A percentile compares a stretch with the other conserved stretches of the same genome.
Evolutionary conservation across 495 filamentous ascomycete genomes (phyloP).

Genomic region (Podospora pseudoanserina): DNA sequence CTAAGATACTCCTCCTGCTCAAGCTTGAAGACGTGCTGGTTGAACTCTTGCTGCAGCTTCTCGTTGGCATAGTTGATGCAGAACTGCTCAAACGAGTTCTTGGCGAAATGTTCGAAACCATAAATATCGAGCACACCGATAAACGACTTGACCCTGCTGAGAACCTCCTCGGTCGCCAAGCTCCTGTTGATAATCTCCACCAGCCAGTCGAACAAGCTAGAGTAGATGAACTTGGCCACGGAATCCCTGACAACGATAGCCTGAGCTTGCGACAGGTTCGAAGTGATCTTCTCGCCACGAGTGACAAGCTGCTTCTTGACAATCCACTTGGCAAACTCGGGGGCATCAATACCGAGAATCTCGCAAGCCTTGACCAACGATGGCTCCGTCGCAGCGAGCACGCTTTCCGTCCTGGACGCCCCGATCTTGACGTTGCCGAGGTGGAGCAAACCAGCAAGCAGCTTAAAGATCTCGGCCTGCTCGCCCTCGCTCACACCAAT

Average conservation of each 20-base stretch:
- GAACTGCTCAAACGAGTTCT: conserved; percentile 99
- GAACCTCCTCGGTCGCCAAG: conserved; percentile 83
- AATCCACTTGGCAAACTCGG: conserved; percentile 96
- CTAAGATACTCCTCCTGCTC: conserved; percentile 98
- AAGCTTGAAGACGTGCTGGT: conserved; percentile 99
- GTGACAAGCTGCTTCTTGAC: conserved; percentile 98
- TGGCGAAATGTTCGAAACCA: conserved; percentile 98
- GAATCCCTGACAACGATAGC: conserved; percentile 94
- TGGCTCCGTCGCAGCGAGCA: conserved; percentile 75
- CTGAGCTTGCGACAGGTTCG: conserved; percentile 90
- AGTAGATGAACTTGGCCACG: conserved; percentile 98
- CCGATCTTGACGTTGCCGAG: conserved; percentile 95
- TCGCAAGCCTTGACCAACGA: conserved; percentile 75
- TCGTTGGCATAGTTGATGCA: conserved; percentile 99
- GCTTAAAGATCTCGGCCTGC: conserved; percentile 82
- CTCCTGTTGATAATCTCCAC: conserved; percentile 92
- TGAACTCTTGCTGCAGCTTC: conserved; percentile 99
- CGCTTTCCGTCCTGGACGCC: conserved; percentile 81
- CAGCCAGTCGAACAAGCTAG: conserved; percentile 97
- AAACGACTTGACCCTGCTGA: conserved; percentile 81
- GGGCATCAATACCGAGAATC: conserved; percentile 81
- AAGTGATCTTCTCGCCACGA: conserved; percentile 94
- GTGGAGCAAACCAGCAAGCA: conserved; percentile 89
- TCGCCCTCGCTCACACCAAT: conserved; percentile 75
- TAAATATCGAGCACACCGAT: conserved; percentile 99